Evolutionary conservation across 208 protist species (phyloP), one percentile per base, ranked within the genome.

Genomic region (Wallacemonas sp.): DNA sequence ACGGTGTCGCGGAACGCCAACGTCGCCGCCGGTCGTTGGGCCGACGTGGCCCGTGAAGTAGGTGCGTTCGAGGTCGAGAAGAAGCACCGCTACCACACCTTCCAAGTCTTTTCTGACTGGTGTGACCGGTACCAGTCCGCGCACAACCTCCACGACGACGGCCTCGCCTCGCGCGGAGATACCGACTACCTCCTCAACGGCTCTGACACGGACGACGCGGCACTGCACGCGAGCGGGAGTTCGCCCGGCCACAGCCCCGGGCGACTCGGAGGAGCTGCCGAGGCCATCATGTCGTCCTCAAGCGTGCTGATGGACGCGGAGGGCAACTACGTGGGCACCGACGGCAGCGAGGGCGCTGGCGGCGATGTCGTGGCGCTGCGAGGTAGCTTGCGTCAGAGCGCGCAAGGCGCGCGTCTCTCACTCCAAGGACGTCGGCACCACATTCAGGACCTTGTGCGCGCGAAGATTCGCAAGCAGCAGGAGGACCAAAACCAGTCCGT

Each of bases 41-140:
- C 86, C 9, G 42, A 73, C 12, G 78, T 96, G 27, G 91, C 87
- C 0, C 76, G 71, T 24, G 75, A 77, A 1, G 73, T 96, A 12
- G 91, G 91, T 8, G 76, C 66, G 10, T 81, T 80, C 46, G 85
- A 96, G 64, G 44, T 42, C 38, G 84, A 92, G 17, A 80, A 84
- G 63, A 78, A 72, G 22, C 91, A 93, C 55, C 85, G 84, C 34
- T 69, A 85, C 55, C 75, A 77, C 9, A 84, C 94, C 3, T 93
- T 89, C 72, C 72, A 89, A 22, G 76, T 92, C 5, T 95, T 95
- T 70, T 78, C 69, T 27, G 66, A 81, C 58, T 95, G 89, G 85
- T 88, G 81, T 66, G 75, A 71, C 19, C 60, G 66, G 30, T 83
- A 76, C 41, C 66, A 59, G n/a, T 26, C 33, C 10, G 52, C 34